phyloP scores from a whole-genome alignment of 768 basidiomycete species.

The Boletus sp. region DNA sequence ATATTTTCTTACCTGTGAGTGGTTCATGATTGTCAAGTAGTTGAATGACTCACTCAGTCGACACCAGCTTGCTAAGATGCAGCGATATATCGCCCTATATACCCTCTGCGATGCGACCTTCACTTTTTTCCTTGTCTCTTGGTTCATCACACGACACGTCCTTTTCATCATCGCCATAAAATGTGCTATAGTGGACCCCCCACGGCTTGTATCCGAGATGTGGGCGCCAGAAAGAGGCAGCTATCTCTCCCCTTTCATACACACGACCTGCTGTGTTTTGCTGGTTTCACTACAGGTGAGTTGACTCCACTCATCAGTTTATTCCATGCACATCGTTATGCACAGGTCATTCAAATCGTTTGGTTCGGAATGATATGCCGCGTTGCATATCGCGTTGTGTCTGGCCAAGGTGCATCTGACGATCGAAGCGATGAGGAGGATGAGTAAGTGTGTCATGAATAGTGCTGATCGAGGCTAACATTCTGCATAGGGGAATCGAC shows the following conservation, averaged over 20 bases:
- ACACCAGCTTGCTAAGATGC: constrained; percentile 85
- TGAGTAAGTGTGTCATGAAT: constrained; percentile 38
- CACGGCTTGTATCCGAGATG: constrained; percentile 43
- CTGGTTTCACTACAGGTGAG: constrained; percentile 63
- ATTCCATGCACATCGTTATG: constrained; percentile 5
- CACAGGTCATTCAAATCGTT: constrained; percentile 66
- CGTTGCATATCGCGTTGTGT: constrained; percentile 78
- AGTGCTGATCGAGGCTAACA: constrained; percentile 8
- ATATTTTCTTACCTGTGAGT: constrained; percentile 89
- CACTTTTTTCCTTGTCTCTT: constrained; percentile 79
- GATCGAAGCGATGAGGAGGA: constrained; percentile 80
- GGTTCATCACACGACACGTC: constrained; percentile 88
- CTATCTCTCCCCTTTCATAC: constrained; percentile 50
- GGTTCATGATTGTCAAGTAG: neutral
- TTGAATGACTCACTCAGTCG: neutral
- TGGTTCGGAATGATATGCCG: constrained; percentile 89
- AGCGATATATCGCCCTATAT: constrained; percentile 75
- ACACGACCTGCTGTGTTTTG: constrained; percentile 50
- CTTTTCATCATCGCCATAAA: constrained; percentile 73
- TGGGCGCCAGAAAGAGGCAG: constrained; percentile 61
- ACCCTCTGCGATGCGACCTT: constrained; percentile 73
- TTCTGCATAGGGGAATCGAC: constrained; percentile 10
- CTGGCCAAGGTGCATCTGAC: constrained; percentile 77
- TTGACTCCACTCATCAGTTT: neutral
- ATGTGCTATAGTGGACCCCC: constrained; percentile 53